Base-by-base conservation (phyloP, 495 filamentous ascomycete genomes). In the Aspergillus avenaceus region DNA sequence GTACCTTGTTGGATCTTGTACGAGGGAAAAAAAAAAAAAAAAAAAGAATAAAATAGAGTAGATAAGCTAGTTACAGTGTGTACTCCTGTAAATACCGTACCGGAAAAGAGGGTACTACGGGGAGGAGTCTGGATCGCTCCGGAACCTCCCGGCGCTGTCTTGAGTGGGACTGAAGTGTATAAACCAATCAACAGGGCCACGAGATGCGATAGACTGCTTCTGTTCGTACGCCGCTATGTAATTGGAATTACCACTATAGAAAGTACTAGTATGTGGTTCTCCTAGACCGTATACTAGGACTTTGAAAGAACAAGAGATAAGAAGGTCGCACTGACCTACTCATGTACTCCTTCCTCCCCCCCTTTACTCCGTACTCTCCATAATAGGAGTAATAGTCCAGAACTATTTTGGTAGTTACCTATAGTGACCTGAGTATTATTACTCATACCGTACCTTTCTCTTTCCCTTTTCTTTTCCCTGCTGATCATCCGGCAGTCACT, bases 141-240 rank as follows among this genome's bases (percentile, higher is more conserved):
- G 60, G 59, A 52, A 52, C 52, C 57, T 61, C 53, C 63, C 60
- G 59, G 50, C 46, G 44, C 45, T 44, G 47, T 49, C 37, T 47
- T 41, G 8, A 41, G 31, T 40, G 45, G 47, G 29, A 27, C 43
- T 27, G 23, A 41, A n/a, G n/a, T 31, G 40, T 28, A 48, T 14
- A 28, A 41, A 45, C 62, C 62, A 65, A 62, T 65, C 54, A 53
- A 53, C 38, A 22, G 28, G 54, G 19, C 61, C 61, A 65, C 52
- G 62, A 38, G 51, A 27, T 37, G 22, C 45, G 26, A 28, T 26
- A 34, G 41, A 48, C 49, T 23, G 38, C 12, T 27, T 50, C 45
- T 43, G 47, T 47, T 42, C 43, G 45, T 50, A 47, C 29, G 14
- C 11, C 5, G n/a, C 32, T 18, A 24, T 25, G 41, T 24, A 27